A percentile compares a stretch with the other conserved stretches of the same genome.
Evolutionary conservation across 2,329 filamentous ascomycete species (phyloP).

Genomic region (Penicillium paneum): DNA sequence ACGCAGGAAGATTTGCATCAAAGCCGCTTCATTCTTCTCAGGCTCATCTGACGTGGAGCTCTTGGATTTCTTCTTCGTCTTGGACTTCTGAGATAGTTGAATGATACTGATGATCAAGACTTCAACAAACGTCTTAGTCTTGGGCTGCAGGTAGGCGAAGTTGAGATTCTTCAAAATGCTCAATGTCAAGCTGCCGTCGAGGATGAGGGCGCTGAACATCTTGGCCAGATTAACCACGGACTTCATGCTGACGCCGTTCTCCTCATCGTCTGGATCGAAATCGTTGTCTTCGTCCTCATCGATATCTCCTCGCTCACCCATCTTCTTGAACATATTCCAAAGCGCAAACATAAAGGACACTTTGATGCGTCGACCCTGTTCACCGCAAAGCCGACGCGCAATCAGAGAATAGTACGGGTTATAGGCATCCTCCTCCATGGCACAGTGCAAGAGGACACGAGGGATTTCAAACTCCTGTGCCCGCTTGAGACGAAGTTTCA

Average conservation of each 20-base stretch:
- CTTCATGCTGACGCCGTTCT: conserved; percentile 51
- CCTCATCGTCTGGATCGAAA: conserved; percentile 52
- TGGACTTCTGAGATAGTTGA: conserved; percentile 58
- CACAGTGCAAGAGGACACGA: conserved; percentile 81
- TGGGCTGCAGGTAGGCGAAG: conserved; percentile 71
- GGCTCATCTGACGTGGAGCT: conserved; percentile 23
- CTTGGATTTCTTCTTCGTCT: conserved; percentile 25
- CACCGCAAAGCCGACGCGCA: conserved; percentile 68
- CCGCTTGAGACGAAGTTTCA: conserved; percentile 80
- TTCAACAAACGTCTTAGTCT: conserved; percentile 75
- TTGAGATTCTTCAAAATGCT: conserved; percentile 64
- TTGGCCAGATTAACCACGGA: conserved; percentile 66
- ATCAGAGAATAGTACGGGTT: conserved; percentile 93
- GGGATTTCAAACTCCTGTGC: conserved; percentile 84
- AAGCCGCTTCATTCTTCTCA: conserved; percentile 52
- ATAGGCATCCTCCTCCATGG: conserved; percentile 75
- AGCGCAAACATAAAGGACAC: conserved; percentile 85
- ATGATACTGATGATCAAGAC: conserved; percentile 74
- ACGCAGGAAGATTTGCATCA: conserved; percentile 65
- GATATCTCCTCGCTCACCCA: conserved; percentile 66
- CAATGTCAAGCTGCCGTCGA: conserved; percentile 58
- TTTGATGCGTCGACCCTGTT: conserved; percentile 65
- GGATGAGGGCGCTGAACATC: conserved; percentile 62
- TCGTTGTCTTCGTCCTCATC: conserved; percentile 62
- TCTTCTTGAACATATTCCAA: conserved; percentile 78